Base-by-base conservation (phyloP, 441 rosid genomes). In the Hura crepitans region DNA sequence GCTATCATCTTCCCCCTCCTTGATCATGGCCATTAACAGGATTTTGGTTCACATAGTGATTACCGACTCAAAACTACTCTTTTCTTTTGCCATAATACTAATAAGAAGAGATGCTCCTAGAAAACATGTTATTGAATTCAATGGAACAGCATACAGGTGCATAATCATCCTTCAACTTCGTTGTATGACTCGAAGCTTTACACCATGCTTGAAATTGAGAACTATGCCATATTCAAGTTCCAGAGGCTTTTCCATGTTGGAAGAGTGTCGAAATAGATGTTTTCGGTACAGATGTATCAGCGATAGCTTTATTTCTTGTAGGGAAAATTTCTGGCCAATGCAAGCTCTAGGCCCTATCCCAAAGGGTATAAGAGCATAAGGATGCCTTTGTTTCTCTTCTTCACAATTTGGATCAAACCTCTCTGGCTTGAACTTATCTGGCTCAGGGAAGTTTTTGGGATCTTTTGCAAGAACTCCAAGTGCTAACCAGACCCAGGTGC, bases 271-370 rank as follows among this genome's bases (percentile, higher is more conserved):
- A 73, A 94, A 90, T 51, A 80, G 62, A 46, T 85, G 85, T 23
- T 77, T 86, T 56, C 89, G 77, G 82, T 90, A 90, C 27, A 94
- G 81, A 39, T 86, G 89, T 31, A 92, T 77, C 76, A 92, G 50
- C 1, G 94, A 81, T 55, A 92, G 92, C 78, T 87, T 92, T 70
- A 85, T 69, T 82, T 92, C 97, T 31, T 87, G 93, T 54, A 92
- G 42, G 43, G 93, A 82, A 77, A 94, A 92, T 72, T 81, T 92
- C 86, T 87, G 87, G 61, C 97, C 99, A 39, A 92, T 84, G 82
- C 97, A 92, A 37, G 94, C 89, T 50, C 96, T 81, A n/a, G 97
- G 99, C 22, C 97, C 99, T 0, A 94, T 87, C n/a, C 97, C 99
- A 39, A 94, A 94, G 9, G 97, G 96, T 28, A 90, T 85, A 65